Percentiles rank a stretch among this genome's conserved stretches.
These are phyloP conservation scores for Amaranthus hypochondriacus DNA, from an alignment of 148 eudicot species.

Conservation along the genomic window DNA sequence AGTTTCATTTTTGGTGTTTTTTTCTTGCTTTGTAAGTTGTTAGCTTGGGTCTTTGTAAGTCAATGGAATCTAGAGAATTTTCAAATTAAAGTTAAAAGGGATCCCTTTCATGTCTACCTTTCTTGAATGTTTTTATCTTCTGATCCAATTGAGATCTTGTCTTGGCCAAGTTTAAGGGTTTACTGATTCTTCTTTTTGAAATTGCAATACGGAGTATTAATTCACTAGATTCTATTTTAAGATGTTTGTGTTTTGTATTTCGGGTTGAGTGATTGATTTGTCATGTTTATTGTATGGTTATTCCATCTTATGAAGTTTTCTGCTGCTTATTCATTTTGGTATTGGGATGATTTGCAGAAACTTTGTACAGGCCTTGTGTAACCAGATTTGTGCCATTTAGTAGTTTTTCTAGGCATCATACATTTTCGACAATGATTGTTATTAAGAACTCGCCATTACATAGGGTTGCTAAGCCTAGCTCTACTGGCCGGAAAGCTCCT, in stretches of 20 bases:
- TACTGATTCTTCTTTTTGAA: no score
- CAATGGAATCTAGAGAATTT: no score
- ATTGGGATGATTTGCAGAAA: constrained; percentile 17
- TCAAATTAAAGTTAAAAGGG: no score
- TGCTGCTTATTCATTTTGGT: constrained; percentile 14
- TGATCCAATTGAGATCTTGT: no score
- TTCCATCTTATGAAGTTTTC: background rate
- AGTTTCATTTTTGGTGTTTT: no score
- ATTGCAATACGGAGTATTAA: no score
- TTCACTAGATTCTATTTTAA: background rate
- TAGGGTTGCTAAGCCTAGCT: constrained; percentile 46
- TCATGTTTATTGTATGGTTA: background rate
- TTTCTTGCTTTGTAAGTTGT: no score
- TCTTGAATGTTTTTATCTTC: no score
- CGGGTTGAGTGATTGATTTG: background rate
- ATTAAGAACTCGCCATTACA: constrained; percentile 61
- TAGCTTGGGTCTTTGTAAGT: no score
- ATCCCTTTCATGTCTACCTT: no score
- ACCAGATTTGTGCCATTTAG: background rate
- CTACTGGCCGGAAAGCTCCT: constrained; percentile 34
- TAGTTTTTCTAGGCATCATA: background rate
- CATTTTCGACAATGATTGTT: constrained; percentile 38
- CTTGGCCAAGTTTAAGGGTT: no score
- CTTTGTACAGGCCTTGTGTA: constrained; percentile 6
- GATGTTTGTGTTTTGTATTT: background rate